Evolutionary conservation across 305 asterid genomes (phyloP).

Genomic region (Striga hermonthica): DNA sequence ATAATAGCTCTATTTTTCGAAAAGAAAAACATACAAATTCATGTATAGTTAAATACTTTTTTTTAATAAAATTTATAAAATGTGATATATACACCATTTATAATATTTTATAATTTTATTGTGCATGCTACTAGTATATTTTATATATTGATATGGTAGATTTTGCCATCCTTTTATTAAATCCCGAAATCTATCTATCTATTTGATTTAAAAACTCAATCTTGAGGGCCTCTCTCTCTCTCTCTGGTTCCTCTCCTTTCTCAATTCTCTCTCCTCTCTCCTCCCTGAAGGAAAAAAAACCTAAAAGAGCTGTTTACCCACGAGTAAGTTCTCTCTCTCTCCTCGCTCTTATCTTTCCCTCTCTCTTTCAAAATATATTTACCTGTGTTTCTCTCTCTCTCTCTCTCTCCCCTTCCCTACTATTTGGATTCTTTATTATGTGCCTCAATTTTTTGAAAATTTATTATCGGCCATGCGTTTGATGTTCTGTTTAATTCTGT

Average conservation of each 20-base stretch:
- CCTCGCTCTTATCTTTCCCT: conserved; percentile 39
- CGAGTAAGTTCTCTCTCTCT: conserved; percentile 66
- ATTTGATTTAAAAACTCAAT: conserved; percentile 42
- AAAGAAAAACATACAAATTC: no score
- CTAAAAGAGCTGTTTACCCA: conserved; percentile 82
- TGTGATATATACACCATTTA: no score
- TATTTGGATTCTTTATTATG: conserved; percentile 16
- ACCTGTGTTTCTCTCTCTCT: conserved; percentile 41
- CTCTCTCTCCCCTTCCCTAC: conserved; percentile 32
- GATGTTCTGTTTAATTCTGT: conserved; percentile 29
- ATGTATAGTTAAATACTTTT: no score
- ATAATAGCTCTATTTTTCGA: no score
- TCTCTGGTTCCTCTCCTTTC: conserved; percentile 38
- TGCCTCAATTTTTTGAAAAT: conserved; percentile 12
- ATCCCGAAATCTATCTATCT: conserved; percentile 18
- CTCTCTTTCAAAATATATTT: conserved; percentile 37
- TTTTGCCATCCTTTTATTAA: conserved; percentile 23
- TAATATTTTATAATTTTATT: no score
- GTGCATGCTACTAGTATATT: no score
- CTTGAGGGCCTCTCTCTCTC: conserved; percentile 41
- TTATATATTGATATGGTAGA: no score
- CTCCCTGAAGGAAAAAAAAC: conserved; percentile 56
- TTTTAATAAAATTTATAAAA: no score
- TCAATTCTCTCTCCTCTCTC: conserved; percentile 35
- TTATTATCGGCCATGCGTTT: conserved; percentile 31